Evolutionary conservation across 495 filamentous ascomycete species (phyloP).

Genomic region (Trichoderma asperelloides): DNA sequence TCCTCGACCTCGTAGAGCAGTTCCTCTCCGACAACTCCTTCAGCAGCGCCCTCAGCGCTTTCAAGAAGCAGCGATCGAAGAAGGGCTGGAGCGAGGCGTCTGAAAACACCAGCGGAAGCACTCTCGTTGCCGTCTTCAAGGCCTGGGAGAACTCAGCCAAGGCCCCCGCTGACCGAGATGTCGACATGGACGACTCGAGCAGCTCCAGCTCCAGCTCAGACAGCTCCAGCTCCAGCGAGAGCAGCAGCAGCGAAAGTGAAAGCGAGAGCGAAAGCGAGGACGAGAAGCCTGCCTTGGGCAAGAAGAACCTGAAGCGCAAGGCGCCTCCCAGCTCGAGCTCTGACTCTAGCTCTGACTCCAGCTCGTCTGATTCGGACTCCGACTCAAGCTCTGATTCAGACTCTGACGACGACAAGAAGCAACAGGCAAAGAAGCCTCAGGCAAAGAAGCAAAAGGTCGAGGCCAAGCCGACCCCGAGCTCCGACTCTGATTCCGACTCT

Average conservation of each 20-base stretch:
- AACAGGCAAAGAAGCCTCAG: conserved; percentile 20
- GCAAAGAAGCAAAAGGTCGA: conserved; percentile 23
- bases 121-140: conserved; percentile 35
- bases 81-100: conserved; percentile 34
- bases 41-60: conserved; percentile 45
- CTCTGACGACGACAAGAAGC: conserved; percentile 21
- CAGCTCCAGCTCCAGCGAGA: conserved; percentile 37
- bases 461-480: conserved; percentile 13
- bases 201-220: conserved; percentile 30
- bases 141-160: conserved; percentile 46
- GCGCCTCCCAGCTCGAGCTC: conserved; percentile 41
- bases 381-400: conserved; percentile 30
- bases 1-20: conserved; percentile 55
- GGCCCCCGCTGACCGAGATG: conserved; percentile 42
- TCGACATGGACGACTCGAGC: conserved; percentile 51
- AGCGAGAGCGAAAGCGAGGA: conserved; percentile 30
- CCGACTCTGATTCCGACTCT: conserved; percentile 24
- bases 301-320: conserved; percentile 55
- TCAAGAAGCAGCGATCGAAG: conserved; percentile 47
- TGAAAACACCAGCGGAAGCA: conserved; percentile 20
- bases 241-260: conserved; percentile 28
- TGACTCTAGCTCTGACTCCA: conserved; percentile 29
- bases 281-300: conserved; percentile 29
- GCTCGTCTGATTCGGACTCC: conserved; percentile 32
- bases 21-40: conserved; percentile 56